These are phyloP conservation scores for Metschnikowia cubensis DNA, from an alignment of 805 yeast genomes.

Conservation along the genomic window DNA sequence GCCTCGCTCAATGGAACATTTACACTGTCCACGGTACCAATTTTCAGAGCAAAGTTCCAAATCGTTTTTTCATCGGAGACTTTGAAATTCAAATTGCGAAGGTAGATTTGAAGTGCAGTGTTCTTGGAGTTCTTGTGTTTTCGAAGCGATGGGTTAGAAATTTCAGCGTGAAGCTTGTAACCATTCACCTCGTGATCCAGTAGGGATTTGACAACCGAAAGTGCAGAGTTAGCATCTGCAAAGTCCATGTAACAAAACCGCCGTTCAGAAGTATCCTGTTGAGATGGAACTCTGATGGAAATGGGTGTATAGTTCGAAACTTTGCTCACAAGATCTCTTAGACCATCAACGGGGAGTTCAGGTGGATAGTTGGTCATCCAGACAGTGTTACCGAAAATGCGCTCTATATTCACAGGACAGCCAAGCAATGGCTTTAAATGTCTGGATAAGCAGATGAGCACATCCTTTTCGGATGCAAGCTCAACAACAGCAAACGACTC, in stretches of 20 bases:
- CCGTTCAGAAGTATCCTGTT: conserved; percentile 49
- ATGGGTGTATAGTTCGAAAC: conserved; percentile 31
- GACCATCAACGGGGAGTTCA: conserved; percentile 32
- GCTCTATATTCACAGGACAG: conserved; percentile 41
- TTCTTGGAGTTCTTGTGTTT: conserved; percentile 18
- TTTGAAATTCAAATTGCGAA: conserved; percentile 49
- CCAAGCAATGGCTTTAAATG: conserved; percentile 47
- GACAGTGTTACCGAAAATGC: conserved; percentile 48
- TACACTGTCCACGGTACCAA: conserved; percentile 52
- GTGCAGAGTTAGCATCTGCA: conserved; percentile 41
- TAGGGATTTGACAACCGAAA: conserved; percentile 31
- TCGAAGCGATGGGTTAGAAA: conserved; percentile 53
- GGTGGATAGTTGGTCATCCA: conserved; percentile 80
- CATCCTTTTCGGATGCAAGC: conserved; percentile 44
- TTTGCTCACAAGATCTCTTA: conserved; percentile 39
- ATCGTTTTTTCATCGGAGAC: conserved; percentile 39
- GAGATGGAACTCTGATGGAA: conserved; percentile 62
- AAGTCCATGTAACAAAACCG: conserved; percentile 75
- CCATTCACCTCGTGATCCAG: conserved; percentile 23
- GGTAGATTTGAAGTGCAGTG: conserved; percentile 44
- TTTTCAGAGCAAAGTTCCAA: conserved; percentile 38
- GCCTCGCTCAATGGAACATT: conserved; percentile 43
- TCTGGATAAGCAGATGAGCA: conserved; percentile 58
- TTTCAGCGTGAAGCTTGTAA: conserved; percentile 49
- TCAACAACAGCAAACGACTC: conserved; percentile 54